Base-by-base conservation (phyloP, 2,329 filamentous ascomycete genomes). In the Colletotrichum sp. region DNA sequence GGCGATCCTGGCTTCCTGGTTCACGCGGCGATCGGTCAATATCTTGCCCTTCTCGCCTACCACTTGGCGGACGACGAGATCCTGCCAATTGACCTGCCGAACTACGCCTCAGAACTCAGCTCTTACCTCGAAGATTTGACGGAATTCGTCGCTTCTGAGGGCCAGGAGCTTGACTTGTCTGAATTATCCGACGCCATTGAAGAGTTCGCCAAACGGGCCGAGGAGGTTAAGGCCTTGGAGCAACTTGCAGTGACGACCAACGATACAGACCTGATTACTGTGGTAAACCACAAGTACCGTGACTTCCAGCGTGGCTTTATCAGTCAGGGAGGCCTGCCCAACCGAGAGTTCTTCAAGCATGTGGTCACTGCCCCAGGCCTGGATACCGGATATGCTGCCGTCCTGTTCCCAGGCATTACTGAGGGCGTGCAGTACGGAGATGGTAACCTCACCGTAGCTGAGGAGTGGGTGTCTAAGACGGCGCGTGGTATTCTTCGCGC, bases 1-100 rank as follows among this genome's bases (percentile, higher is more conserved):
- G 95, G 95, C 6, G 95, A 98, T 78, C 89, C 89, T 2, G 88
- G 86, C 1, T 92, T 90, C 67, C 86, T 90, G n/a, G 90, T 92
- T 55, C 93, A 94, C 77, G 83, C 88, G 9, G 87, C 92, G 1
- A 87, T 90, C 75, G 87, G 92, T 1, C 91, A 88, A 80, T 88
- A 86, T 55, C 77, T 88, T 1, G 80, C 83, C 0, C 82, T 88
- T 1, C 70, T 88, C 0, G 84, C 84, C 0, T 86, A 85, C 59
- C 84, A 84, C 34, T 79, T 88, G 2, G 82, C 85, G 7, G 81
- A 81, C 22, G 81, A 83, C 13, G 85, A 86, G 0, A 78, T 84
- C 5, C 82, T 88, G 1, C 84, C 84, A 2, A 83, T 88, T 13
- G 84, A 87, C 66, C 80, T 86, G 15, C 82, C 82, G 6, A 87